These are phyloP conservation scores for Ceriops zippeliana DNA, from an alignment of 345 rosid genomes.

Conservation along the genomic window DNA sequence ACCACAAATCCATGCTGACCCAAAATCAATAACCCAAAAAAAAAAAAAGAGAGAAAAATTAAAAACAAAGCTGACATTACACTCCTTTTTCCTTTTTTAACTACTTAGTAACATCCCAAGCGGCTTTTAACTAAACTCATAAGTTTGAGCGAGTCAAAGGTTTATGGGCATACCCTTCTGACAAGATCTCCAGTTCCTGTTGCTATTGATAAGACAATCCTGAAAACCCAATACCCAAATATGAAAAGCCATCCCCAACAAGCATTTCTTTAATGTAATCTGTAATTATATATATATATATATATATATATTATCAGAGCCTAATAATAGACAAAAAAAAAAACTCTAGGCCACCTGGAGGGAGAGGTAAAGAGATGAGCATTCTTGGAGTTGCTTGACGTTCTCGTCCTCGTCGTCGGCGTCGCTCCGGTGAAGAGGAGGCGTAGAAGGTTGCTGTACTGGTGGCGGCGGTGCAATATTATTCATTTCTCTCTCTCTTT, in stretches of 20 bases:
- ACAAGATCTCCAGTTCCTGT: conserved; percentile 84
- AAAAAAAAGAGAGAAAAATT: neutral
- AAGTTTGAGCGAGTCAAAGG: too few species aligned
- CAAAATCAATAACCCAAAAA: neutral
- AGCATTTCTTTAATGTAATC: neutral
- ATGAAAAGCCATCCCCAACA: neutral
- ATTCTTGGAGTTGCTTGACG: conserved; percentile 82
- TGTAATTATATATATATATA: neutral
- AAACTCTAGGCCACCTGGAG: conserved; percentile 45
- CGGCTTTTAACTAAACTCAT: too few species aligned
- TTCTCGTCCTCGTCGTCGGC: conserved; percentile 82
- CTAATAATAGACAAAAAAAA: too few species aligned
- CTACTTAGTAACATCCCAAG: too few species aligned
- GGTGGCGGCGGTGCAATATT: neutral
- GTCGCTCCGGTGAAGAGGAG: conserved; percentile 52
- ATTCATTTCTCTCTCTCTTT: neutral
- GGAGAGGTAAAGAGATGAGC: conserved; percentile 68
- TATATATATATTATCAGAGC: too few species aligned
- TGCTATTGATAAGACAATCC: conserved; percentile 72
- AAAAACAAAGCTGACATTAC: too few species aligned
- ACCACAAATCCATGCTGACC: neutral
- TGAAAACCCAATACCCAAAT: conserved; percentile 18
- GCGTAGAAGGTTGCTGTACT: conserved; percentile 1
- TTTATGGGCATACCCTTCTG: conserved; percentile 24
- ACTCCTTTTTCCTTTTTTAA: too few species aligned